phyloP scores from a whole-genome alignment of 331 rosid species.

The Cydonia oblonga region DNA sequence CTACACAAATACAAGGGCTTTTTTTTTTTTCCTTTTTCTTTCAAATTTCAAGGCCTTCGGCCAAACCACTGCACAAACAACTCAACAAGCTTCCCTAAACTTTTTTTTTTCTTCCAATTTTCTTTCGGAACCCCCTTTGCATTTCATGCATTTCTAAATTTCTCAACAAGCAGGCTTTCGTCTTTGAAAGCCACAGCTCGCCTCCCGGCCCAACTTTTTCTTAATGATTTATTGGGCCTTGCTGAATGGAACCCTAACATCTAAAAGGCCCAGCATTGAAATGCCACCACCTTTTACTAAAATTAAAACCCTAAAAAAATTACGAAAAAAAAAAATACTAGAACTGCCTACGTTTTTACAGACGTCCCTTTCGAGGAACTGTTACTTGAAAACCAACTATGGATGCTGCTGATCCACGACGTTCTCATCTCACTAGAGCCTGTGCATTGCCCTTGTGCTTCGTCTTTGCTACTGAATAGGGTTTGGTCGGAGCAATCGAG shows the following conservation, averaged over 20 bases:
- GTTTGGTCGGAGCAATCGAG: slow-evolving; percentile 96
- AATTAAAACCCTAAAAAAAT: slow-evolving; percentile 25
- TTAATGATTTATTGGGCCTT: slow-evolving; percentile 48
- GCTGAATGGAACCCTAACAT: slow-evolving; percentile 42
- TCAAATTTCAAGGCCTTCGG: slow-evolving; percentile 70
- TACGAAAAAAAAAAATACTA: slow-evolving; percentile 24
- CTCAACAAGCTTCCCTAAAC: slow-evolving; percentile 2
- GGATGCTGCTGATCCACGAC: slow-evolving; percentile 54
- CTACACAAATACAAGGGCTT: neutral
- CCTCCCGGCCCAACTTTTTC: slow-evolving; percentile 41
- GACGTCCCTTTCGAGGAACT: slow-evolving; percentile 43
- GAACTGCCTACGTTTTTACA: slow-evolving; percentile 52
- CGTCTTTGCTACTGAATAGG: slow-evolving; percentile 69
- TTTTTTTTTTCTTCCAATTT: neutral
- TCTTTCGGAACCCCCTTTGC: neutral
- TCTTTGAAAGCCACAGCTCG: slow-evolving; percentile 53
- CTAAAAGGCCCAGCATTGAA: slow-evolving; percentile 29
- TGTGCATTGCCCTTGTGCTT: slow-evolving; percentile 77
- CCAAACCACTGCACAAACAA: slow-evolving; percentile 34
- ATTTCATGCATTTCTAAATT: slow-evolving; percentile 30
- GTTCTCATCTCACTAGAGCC: slow-evolving; percentile 66
- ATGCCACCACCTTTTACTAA: slow-evolving; percentile 25
- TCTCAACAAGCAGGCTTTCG: slow-evolving; percentile 64
- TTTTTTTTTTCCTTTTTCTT: slow-evolving; percentile 1
- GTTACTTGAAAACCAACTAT: slow-evolving; percentile 41